phyloP scores from a whole-genome alignment of 352 stramenopile species.

The Phytophthora litchii region DNA sequence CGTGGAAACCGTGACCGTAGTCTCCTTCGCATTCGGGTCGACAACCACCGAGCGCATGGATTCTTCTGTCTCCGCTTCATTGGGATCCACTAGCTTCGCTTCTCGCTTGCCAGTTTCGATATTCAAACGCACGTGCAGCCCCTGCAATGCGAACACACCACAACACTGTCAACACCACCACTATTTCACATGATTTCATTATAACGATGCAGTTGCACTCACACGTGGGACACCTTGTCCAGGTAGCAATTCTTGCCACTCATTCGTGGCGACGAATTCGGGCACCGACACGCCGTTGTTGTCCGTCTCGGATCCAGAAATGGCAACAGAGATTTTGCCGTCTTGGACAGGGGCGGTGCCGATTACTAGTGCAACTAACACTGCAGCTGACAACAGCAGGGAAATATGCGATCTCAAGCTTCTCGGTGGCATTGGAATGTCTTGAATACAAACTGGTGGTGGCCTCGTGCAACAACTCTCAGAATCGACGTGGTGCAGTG shows the following conservation, averaged over 20 bases:
- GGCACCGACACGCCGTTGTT: constrained; percentile 22
- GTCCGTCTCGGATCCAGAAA: constrained; percentile 8
- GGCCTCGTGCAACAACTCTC: constrained; percentile 3
- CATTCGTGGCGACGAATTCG: constrained; percentile 54
- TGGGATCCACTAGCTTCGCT: constrained; percentile 78
- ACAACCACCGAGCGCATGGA: constrained; percentile 45
- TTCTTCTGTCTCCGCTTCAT: constrained; percentile 28
- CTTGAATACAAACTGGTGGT: not conserved
- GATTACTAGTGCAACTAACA: constrained; percentile 13
- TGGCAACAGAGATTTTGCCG: constrained; percentile 12
- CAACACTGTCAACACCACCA: constrained; percentile 11
- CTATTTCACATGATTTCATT: constrained; percentile 1
- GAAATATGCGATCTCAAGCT: constrained; percentile 24
- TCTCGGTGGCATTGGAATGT: constrained; percentile 14
- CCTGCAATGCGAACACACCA: constrained; percentile 42
- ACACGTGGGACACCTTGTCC: constrained; percentile 70
- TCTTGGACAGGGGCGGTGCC: constrained; percentile 3
- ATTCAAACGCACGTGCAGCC: constrained; percentile 86
- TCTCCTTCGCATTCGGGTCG: constrained; percentile 35
- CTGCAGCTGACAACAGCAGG: constrained; percentile 24
- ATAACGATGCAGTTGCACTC: constrained; percentile 1
- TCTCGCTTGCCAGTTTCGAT: constrained; percentile 82
- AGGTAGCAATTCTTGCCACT: constrained; percentile 75
- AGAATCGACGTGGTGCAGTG: constrained; percentile 19
- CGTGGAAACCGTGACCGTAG: constrained; percentile 61